Evolutionary conservation across 139 green algal species (phyloP), one percentile per base, ranked within the genome.

Genomic region (Chlamydomonas schloesseri): DNA sequence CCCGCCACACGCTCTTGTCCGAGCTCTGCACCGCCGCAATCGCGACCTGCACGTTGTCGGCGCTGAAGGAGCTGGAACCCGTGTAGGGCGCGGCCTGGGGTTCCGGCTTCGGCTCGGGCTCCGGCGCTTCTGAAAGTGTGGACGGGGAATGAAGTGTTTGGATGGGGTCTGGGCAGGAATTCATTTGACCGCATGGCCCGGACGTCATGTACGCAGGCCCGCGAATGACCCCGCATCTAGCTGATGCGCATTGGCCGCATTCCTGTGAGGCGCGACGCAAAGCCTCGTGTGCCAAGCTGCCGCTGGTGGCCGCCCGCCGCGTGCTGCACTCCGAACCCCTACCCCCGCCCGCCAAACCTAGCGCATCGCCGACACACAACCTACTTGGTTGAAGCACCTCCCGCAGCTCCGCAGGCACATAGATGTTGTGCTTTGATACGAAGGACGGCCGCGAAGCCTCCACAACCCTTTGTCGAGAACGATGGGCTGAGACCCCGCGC

Each of bases 351-450:
- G 42, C 42, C 42, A 50, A 50, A 8, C 42, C 42, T 5, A n/a
- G n/a, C 10, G 42, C 71, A 33, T 21, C 18, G 14, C 71, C 5
- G 34, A 24, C 21, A 21, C 10, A 2, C 21, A 36, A 80, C 74
- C n/a, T 3, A 81, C 74, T 53, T 34, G 74, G 21, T 34, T 70
- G 18, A 20, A 81, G 55, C 23, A 81, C 28, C 29, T 53, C 53
- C 50, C 50, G 74, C n/a, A 81, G 74, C 11, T 81, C 74, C 20
- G 74, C 26, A 23, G 74, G 74, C 13, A 81, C 74, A 33, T 81
- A 81, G 29, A 81, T 36, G 18, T 70, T 81, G 55, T 50, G 68
- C 20, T 58, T 70, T 5, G 74, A n/a, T 13, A 34, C 31, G 33
- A 81, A 81, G 3, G 68, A 33, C 20, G 55, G 53, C 8, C 50